Evolutionary conservation across 768 basidiomycete species (phyloP).

Genomic region (Amanita pseudoporphyria): DNA sequence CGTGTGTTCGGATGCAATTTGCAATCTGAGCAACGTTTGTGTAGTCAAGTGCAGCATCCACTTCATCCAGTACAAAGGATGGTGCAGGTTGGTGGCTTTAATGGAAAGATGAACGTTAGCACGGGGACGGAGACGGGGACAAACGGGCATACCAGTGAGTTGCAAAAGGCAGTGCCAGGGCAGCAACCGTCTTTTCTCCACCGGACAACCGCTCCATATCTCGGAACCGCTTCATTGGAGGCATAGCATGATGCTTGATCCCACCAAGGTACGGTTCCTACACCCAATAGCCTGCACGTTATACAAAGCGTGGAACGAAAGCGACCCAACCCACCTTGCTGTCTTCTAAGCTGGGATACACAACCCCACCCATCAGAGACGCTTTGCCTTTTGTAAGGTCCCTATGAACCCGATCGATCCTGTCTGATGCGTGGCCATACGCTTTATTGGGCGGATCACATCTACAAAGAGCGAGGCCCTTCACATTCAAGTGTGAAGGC

Average conservation of each 20-base stretch:
- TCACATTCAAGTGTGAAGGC: no score
- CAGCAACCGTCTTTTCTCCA: constrained; percentile 97
- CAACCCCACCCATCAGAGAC: constrained; percentile 91
- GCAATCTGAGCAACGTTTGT: constrained; percentile 98
- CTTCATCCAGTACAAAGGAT: constrained; percentile 98
- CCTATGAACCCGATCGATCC: constrained; percentile 95
- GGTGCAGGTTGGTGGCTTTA: constrained; percentile 89
- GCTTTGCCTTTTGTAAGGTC: constrained; percentile 94
- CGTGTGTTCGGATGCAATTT: constrained; percentile 81
- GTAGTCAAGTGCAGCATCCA: constrained; percentile 95
- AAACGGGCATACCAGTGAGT: constrained; percentile 66
- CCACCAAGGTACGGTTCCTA: constrained; percentile 34
- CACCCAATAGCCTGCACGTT: not conserved
- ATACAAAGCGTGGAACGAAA: not conserved
- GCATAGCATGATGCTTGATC: constrained; percentile 99
- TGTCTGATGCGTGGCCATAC: constrained; percentile 90
- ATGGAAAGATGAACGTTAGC: not conserved
- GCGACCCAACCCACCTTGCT: constrained; percentile 55
- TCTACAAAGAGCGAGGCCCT: constrained; percentile 17
- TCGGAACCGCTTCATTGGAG: constrained; percentile 97
- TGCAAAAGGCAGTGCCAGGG: constrained; percentile 91
- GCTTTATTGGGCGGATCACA: constrained; percentile 91
- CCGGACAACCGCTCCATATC: constrained; percentile 99
- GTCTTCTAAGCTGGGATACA: constrained; percentile 93
- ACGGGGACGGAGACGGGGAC: not conserved